phyloP scores from a whole-genome alignment of 148 eudicot genomes.

The Camellia granthamiana region DNA sequence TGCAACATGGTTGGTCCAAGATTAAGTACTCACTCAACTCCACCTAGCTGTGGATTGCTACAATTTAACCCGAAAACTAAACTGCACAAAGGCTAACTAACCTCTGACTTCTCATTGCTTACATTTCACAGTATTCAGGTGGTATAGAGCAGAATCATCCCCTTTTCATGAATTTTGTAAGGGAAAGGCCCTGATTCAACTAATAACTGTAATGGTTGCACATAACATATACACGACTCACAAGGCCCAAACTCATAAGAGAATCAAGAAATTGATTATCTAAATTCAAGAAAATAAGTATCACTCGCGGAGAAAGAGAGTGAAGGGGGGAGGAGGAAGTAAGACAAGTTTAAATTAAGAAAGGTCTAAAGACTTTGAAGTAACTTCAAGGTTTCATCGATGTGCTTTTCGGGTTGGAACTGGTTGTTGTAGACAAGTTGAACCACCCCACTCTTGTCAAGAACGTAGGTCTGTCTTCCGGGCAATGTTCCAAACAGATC shows the following conservation, averaged over 20 bases:
- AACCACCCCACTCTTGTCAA: slow-evolving; percentile 87
- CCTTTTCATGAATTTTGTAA: too few relatives aligned
- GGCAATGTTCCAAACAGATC: slow-evolving; percentile 96
- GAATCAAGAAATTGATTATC: background rate
- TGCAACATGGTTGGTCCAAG: background rate
- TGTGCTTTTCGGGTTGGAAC: slow-evolving; percentile 98
- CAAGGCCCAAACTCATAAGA: background rate
- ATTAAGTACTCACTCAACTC: background rate
- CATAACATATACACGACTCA: background rate
- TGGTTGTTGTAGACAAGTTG: slow-evolving; percentile 94
- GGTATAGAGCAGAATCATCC: background rate
- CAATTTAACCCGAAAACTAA: background rate
- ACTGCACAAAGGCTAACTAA: background rate
- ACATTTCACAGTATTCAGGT: background rate
- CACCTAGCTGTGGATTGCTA: background rate
- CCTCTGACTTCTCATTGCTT: background rate
- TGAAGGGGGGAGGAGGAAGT: background rate
- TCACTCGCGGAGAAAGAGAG: background rate
- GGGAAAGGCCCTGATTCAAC: too few relatives aligned
- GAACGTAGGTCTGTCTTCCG: slow-evolving; percentile 93
- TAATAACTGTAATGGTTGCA: too few relatives aligned
- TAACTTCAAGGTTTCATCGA: slow-evolving; percentile 92
- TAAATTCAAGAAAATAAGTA: background rate
- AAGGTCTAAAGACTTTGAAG: slow-evolving; percentile 59
- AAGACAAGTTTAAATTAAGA: background rate